A percentile compares a stretch with the other conserved stretches of the same genome.
Evolutionary conservation across 805 yeast genomes (phyloP).

Genomic region (Saturnispora saitoi): DNA sequence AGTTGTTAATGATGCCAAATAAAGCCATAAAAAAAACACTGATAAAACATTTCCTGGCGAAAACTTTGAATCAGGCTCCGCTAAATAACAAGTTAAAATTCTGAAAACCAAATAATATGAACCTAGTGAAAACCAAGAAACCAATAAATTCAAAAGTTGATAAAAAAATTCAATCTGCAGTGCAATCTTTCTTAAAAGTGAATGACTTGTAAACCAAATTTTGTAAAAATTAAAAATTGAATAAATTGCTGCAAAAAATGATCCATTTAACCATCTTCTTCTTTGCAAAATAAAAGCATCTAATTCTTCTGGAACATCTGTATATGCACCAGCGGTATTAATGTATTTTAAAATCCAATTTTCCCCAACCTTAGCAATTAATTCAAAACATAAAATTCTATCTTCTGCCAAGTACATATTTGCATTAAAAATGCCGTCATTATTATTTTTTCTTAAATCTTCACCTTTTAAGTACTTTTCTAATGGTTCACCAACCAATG

Average conservation of each 20-base stretch:
- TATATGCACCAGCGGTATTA: constrained; percentile 81
- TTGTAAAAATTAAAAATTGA: constrained; percentile 69
- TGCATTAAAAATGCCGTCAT: constrained; percentile 80
- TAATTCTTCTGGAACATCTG: constrained; percentile 88
- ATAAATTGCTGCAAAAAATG: constrained; percentile 89
- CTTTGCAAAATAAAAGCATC: constrained; percentile 86
- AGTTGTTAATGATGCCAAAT: constrained; percentile 68
- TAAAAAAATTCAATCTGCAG: constrained; percentile 74
- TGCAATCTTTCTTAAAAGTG: constrained; percentile 54
- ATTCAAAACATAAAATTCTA: constrained; percentile 87
- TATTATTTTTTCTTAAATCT: constrained; percentile 52
- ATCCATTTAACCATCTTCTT: constrained; percentile 95
- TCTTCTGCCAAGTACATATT: constrained; percentile 98
- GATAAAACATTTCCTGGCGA: constrained; percentile 71
- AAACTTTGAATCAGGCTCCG: constrained; percentile 50
- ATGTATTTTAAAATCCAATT: constrained; percentile 81
- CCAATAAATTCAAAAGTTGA: constrained; percentile 62
- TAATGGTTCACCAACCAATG: constrained; percentile 76
- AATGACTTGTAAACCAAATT: constrained; percentile 75
- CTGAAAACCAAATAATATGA: constrained; percentile 86
- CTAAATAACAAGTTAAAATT: constrained; percentile 74
- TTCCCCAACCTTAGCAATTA: constrained; percentile 72
- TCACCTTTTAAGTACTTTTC: constrained; percentile 92
- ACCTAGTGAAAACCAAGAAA: constrained; percentile 90
- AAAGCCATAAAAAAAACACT: constrained; percentile 77